These are phyloP conservation scores for Dactylellina haptotyla DNA, from an alignment of 2,329 filamentous ascomycete species.

Conservation along the genomic window DNA sequence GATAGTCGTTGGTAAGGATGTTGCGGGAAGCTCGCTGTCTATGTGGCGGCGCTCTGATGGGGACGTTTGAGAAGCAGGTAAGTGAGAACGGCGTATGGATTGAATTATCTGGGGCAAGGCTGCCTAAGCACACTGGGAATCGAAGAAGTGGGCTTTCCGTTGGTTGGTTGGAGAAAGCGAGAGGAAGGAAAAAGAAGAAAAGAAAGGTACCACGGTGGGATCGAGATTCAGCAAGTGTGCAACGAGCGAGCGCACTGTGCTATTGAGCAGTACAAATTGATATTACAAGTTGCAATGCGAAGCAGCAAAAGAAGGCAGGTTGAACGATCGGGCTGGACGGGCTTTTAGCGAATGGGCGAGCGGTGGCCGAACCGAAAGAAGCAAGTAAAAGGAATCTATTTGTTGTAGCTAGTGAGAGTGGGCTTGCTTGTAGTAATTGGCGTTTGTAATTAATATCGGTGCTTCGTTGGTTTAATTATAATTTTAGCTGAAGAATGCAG, in stretches of 20 bases:
- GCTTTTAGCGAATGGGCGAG: background rate
- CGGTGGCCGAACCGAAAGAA: slow-evolving; percentile 33
- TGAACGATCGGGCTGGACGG: background rate
- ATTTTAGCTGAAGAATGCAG: background rate
- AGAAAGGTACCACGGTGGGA: background rate
- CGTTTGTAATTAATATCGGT: slow-evolving; percentile 15
- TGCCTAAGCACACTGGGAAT: no score
- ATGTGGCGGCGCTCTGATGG: slow-evolving; percentile 24
- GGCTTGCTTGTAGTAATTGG: slow-evolving; percentile 13
- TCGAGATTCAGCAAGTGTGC: slow-evolving; percentile 2
- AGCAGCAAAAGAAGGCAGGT: background rate
- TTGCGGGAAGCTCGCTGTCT: slow-evolving; percentile 19
- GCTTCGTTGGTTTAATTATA: background rate
- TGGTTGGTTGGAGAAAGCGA: no score
- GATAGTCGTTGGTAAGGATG: slow-evolving; percentile 28
- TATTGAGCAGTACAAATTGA: background rate
- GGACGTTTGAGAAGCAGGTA: slow-evolving; percentile 31
- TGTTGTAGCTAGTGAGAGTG: background rate
- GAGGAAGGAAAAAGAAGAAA: slow-evolving; percentile 14
- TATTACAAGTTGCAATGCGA: background rate
- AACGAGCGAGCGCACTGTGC: no score
- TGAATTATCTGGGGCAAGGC: slow-evolving; percentile 35
- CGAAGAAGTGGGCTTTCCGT: no score
- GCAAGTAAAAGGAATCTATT: slow-evolving; percentile 26
- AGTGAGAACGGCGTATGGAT: slow-evolving; percentile 47